Conservation (phyloP, 2,329 filamentous ascomycete genomes). For the Sporothrix protearum region DNA sequence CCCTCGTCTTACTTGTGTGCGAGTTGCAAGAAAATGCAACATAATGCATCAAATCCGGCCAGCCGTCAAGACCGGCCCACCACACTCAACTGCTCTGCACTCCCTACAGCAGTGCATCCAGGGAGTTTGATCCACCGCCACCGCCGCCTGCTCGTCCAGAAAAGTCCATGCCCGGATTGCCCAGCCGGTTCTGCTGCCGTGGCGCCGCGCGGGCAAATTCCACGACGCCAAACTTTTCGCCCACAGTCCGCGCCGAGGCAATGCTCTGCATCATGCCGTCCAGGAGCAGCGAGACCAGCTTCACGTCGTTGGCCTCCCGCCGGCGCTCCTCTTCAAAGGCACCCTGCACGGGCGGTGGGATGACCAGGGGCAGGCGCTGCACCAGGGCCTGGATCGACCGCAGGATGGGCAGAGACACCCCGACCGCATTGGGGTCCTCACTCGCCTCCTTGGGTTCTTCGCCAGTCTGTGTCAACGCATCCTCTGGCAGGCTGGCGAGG, state of each 20-base stretch:
- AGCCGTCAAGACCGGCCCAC: background rate
- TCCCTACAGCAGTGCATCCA: background rate
- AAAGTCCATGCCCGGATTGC: background rate
- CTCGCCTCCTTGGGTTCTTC: constrained; percentile 23
- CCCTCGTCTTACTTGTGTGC: background rate
- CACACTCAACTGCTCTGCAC: background rate
- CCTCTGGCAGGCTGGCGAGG: constrained; percentile 66
- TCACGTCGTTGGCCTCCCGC: constrained; percentile 79
- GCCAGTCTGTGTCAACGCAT: constrained; percentile 43
- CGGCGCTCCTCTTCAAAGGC: constrained; percentile 68
- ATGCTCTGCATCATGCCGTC: constrained; percentile 71
- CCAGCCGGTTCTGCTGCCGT: constrained; percentile 23
- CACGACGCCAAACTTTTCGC: constrained; percentile 66
- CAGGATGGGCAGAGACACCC: constrained; percentile 65
- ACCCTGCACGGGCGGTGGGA: constrained; percentile 59
- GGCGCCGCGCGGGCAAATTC: constrained; percentile 40
- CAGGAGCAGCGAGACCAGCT: constrained; percentile 67
- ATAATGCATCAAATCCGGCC: background rate
- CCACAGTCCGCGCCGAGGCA: constrained; percentile 66
- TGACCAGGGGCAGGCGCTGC: constrained; percentile 75
- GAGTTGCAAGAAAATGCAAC: background rate
- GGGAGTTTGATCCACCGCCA: background rate
- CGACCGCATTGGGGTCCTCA: constrained; percentile 34
- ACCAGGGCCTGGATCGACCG: constrained; percentile 85
- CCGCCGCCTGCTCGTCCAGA: background rate